Percentiles rank a stretch among this genome's conserved stretches.
These are phyloP conservation scores for Apiospora malaysiana DNA, from an alignment of 2,329 filamentous ascomycete genomes.

Conservation along the genomic window DNA sequence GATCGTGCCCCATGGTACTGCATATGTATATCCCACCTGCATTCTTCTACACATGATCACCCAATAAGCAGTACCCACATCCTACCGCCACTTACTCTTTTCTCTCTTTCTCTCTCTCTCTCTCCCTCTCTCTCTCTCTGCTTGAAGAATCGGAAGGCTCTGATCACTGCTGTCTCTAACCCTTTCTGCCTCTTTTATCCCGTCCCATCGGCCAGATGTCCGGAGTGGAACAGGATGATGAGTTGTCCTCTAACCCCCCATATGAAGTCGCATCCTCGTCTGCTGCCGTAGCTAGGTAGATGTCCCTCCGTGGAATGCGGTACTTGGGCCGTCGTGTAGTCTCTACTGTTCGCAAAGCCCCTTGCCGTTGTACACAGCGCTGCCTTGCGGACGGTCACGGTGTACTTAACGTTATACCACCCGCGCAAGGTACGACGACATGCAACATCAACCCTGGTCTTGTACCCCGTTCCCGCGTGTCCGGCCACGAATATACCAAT, in stretches of 20 bases:
- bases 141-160: background rate
- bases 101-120: background rate
- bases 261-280: background rate
- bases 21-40: constrained; percentile 32
- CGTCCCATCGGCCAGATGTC: constrained; percentile 8
- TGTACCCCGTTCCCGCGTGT: constrained; percentile 1
- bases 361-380: background rate
- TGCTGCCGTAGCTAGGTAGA: background rate
- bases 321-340: background rate
- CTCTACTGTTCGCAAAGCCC: background rate
- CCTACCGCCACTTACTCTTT: constrained; percentile 24
- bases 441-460: background rate
- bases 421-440: constrained; percentile 6
- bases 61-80: constrained; percentile 32
- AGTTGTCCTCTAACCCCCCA: background rate
- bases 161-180: background rate
- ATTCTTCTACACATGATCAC: constrained; percentile 28
- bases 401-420: background rate
- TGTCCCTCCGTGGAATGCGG: background rate
- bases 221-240: constrained; percentile 15
- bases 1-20: constrained; percentile 39
- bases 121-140: background rate
- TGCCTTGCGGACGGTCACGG: background rate
- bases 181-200: background rate
- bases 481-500: background rate